phyloP scores from a whole-genome alignment of 1,284 basidiomycete species.

The Austroboletus niveus region DNA sequence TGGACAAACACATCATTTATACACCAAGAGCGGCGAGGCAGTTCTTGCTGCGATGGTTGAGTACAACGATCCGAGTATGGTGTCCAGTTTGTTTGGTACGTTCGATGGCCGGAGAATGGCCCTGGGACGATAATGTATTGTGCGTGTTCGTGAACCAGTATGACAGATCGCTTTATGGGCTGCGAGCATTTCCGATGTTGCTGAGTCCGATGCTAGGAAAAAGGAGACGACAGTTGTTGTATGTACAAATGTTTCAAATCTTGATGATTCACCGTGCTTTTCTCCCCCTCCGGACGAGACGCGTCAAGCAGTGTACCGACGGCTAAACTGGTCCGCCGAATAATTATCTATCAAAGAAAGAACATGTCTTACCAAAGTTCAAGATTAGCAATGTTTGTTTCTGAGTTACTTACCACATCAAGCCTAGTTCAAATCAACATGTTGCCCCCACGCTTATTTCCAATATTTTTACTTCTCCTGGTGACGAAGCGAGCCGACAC shows the following conservation, averaged over 20 bases:
- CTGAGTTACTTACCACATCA: not conserved
- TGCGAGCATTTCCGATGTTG: too few relatives aligned
- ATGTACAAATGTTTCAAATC: not conserved
- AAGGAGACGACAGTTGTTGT: not conserved
- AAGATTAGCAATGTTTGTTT: too few relatives aligned
- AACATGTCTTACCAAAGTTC: not conserved
- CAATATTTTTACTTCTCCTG: not conserved
- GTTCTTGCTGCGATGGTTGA: too few relatives aligned
- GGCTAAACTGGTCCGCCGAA: not conserved
- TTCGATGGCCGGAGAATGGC: too few relatives aligned
- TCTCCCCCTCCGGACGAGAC: not conserved
- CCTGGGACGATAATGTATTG: too few relatives aligned
- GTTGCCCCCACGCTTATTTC: not conserved
- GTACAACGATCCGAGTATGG: too few relatives aligned
- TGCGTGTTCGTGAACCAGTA: too few relatives aligned
- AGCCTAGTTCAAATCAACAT: too few relatives aligned
- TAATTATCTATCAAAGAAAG: not conserved
- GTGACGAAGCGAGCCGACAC: not conserved
- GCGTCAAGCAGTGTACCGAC: not conserved
- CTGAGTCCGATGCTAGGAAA: not conserved
- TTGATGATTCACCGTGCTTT: not conserved
- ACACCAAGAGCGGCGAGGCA: not conserved
- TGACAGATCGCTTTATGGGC: too few relatives aligned
- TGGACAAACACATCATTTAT: not conserved
- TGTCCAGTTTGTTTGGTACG: too few relatives aligned